Base-by-base conservation (phyloP, 495 filamentous ascomycete genomes). In the Aspergillus incahuasiensis region DNA sequence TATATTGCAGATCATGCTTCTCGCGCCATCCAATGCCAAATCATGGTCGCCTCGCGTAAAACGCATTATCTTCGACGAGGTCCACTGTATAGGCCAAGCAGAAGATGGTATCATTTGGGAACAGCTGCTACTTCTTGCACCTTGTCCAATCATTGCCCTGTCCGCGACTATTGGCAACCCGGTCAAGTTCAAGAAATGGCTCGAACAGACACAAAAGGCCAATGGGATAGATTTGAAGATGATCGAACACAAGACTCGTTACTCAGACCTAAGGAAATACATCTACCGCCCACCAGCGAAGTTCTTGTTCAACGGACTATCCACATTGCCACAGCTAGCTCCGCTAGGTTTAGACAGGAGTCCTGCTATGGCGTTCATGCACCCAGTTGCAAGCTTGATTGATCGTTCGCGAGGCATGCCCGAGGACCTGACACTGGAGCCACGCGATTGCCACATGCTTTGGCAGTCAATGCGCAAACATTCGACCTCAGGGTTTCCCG, bases 91-190 rank as follows among this genome's bases (percentile, higher is more conserved):
- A 52, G 86, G 87, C 0, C 84, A 90, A 65, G 79, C 84, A 2
- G 83, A 91, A 16, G 88, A 92, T 62, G 88, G 88, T 48, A 70
- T 90, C 11, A 75, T 92, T 1, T 92, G 88, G 88, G 88, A 92
- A 58, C 88, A 92, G 60, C 74, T 92, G 8, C 72, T 91, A 12
- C 77, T 91, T 0, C 70, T 89, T 24, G 77, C 88, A 0, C 86
- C 88, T 8, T 90, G 88, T 59, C 88, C 86, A 0, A 89, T 92
- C 45, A 86, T 92, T 55, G 88, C 88, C 1, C 75, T 92, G 5
- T 91, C 88, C 8, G 88, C 88, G 6, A 92, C 88, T 0, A 84
- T 91, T 35, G 89, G 86, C 1, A 91, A 92, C 56, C 87, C 88
- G 3, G 63, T 79, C 1, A 80, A 86, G 61, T 90, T 92, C 67